These are phyloP conservation scores for Globisporangium viniferum DNA, from an alignment of 352 stramenopile genomes.

Conservation along the genomic window DNA sequence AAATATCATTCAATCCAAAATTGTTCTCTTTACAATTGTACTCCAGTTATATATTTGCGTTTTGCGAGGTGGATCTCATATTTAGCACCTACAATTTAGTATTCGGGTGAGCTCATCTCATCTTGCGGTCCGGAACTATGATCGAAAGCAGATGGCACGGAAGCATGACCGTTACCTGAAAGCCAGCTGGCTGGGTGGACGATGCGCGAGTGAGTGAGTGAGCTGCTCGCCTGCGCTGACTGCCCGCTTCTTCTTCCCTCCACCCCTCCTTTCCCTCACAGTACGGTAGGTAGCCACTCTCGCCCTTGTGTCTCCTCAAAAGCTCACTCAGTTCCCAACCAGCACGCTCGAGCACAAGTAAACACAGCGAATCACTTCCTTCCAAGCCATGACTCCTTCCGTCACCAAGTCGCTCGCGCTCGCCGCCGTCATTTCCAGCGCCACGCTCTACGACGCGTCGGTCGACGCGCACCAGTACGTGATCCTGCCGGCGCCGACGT, in stretches of 20 bases:
- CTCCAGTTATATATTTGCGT: too few relatives aligned
- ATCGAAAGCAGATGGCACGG: background rate
- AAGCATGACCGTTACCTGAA: background rate
- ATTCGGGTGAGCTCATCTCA: too few relatives aligned
- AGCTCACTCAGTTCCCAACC: constrained; percentile 6
- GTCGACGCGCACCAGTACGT: constrained; percentile 34
- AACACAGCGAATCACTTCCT: background rate
- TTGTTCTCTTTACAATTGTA: too few relatives aligned
- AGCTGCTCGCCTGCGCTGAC: too few relatives aligned
- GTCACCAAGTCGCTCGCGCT: constrained; percentile 20
- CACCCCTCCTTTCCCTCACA: background rate
- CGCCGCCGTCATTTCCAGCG: constrained; percentile 20
- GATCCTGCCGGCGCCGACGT: constrained; percentile 35
- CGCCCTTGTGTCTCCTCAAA: background rate
- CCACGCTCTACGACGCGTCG: constrained; percentile 2
- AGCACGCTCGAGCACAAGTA: background rate
- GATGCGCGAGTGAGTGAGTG: background rate
- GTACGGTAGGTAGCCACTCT: too few relatives aligned
- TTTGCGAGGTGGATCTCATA: too few relatives aligned
- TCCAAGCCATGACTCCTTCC: constrained; percentile 12
- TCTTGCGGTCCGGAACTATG: too few relatives aligned
- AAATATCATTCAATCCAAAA: too few relatives aligned
- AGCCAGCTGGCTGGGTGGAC: background rate
- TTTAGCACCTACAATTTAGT: too few relatives aligned
- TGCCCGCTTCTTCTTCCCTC: background rate